These are phyloP conservation scores for Pelagophyceae sp. DNA, from an alignment of 352 stramenopile genomes.

Conservation along the genomic window DNA sequence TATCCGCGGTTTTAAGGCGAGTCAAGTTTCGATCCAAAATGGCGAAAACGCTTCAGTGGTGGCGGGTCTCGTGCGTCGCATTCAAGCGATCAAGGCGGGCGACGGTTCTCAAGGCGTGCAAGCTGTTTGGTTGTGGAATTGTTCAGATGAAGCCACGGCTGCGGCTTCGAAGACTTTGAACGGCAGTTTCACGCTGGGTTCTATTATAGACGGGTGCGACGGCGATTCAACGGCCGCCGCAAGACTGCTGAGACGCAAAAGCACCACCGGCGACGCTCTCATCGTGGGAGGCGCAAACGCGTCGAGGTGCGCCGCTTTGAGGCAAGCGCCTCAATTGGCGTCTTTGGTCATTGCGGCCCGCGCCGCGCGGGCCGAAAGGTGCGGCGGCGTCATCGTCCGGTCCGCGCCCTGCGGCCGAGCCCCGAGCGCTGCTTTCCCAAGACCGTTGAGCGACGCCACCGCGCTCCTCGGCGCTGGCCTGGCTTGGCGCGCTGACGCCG, in stretches of 20 bases:
- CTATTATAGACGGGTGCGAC: background rate
- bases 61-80: background rate
- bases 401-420: background rate
- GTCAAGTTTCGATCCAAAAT: background rate
- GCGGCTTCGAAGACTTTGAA: background rate
- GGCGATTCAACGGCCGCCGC: background rate
- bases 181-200: background rate
- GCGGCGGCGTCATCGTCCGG: background rate
- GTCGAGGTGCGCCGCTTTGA: background rate
- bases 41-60: background rate
- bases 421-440: background rate
- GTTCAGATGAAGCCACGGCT: background rate
- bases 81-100: background rate
- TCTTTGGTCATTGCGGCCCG: conserved; percentile 3
- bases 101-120: background rate
- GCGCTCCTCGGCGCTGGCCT: conserved; percentile 1
- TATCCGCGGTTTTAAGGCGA: background rate
- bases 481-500: conserved; percentile 11
- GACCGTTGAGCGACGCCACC: conserved; percentile 8
- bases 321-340: background rate
- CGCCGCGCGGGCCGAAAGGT: background rate
- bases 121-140: background rate
- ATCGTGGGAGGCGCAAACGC: background rate
- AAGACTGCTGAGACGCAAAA: background rate
- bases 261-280: background rate